phyloP scores from a whole-genome alignment of 164 flowering plant genomes.

The Magnolia officinalis region DNA sequence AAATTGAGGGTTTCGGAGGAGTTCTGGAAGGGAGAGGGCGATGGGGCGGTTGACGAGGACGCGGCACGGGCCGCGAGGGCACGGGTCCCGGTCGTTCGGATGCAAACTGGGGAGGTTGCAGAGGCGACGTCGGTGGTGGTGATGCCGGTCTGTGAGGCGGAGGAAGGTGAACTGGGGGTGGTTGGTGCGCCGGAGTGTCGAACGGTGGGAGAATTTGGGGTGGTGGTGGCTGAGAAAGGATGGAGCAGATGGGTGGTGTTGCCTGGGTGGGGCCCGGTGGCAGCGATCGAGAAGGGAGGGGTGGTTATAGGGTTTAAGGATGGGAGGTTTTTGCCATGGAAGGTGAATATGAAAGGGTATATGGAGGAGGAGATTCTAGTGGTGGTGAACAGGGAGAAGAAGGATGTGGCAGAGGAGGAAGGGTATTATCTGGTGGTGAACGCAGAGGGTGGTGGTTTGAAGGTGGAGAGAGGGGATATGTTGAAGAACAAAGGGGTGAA shows the following conservation, averaged over 20 bases:
- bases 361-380: constrained; percentile 73
- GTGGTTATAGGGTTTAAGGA: constrained; percentile 63
- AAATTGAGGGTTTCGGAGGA: constrained; percentile 35
- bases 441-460: constrained; percentile 32
- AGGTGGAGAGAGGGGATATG: constrained; percentile 60
- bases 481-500: constrained; percentile 54
- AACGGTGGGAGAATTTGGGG: constrained; percentile 59
- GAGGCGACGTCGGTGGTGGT: constrained; percentile 58
- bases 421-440: constrained; percentile 54
- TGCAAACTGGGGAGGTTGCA: constrained; percentile 71
- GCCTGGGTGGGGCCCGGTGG: constrained; percentile 74
- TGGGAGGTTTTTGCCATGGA: constrained; percentile 84
- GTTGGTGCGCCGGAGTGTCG: constrained; percentile 58
- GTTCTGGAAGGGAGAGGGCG: constrained; percentile 24
- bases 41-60: constrained; percentile 15
- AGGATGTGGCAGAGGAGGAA: constrained; percentile 49
- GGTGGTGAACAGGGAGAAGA: constrained; percentile 57
- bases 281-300: constrained; percentile 35
- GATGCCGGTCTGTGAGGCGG: constrained; percentile 57
- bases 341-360: constrained; percentile 60
- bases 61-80: constrained; percentile 11
- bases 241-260: constrained; percentile 84
- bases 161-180: constrained; percentile 39
- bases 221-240: constrained; percentile 69
- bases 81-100: constrained; percentile 75